These are phyloP conservation scores for Aristolochia fimbriata DNA, from an alignment of 164 flowering plant genomes.

Conservation along the genomic window DNA sequence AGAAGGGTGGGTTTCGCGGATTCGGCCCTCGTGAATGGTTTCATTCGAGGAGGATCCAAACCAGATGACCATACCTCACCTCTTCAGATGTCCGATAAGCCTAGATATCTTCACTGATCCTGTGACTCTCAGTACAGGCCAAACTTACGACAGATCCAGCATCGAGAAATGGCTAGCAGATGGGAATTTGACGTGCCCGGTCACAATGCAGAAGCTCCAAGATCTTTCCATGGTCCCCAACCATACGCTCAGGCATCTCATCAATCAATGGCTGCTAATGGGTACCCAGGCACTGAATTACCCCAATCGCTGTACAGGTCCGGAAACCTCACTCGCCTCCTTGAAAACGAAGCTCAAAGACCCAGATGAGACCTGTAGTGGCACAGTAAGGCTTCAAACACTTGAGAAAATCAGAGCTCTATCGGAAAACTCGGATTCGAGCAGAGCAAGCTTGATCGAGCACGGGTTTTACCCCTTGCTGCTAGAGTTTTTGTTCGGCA, in stretches of 20 bases:
- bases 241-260: slow-evolving; percentile 61
- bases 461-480: slow-evolving; percentile 37
- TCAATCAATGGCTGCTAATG: slow-evolving; percentile 41
- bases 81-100: slow-evolving; percentile 67
- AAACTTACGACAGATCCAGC: slow-evolving; percentile 65
- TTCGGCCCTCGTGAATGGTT: neutral
- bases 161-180: slow-evolving; percentile 61
- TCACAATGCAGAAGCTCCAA: slow-evolving; percentile 76
- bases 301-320: slow-evolving; percentile 10
- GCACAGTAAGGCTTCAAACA: slow-evolving; percentile 22
- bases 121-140: slow-evolving; percentile 72
- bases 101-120: slow-evolving; percentile 71
- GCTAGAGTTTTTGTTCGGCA: slow-evolving; percentile 23
- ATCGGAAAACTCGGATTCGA: slow-evolving; percentile 19
- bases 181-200: slow-evolving; percentile 74
- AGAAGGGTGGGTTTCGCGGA: too few species aligned
- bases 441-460: slow-evolving; percentile 25
- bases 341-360: slow-evolving; percentile 32
- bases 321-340: slow-evolving; percentile 18
- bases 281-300: slow-evolving; percentile 13
- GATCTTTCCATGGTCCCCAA: slow-evolving; percentile 61
- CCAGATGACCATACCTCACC: slow-evolving; percentile 40
- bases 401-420: slow-evolving; percentile 22
- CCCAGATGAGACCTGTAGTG: slow-evolving; percentile 10
- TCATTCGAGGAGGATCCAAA: slow-evolving; percentile 22